Conservation (phyloP, 371 early-diverging fungal genomes). For the Paraphysoderma sedebokerense region DNA sequence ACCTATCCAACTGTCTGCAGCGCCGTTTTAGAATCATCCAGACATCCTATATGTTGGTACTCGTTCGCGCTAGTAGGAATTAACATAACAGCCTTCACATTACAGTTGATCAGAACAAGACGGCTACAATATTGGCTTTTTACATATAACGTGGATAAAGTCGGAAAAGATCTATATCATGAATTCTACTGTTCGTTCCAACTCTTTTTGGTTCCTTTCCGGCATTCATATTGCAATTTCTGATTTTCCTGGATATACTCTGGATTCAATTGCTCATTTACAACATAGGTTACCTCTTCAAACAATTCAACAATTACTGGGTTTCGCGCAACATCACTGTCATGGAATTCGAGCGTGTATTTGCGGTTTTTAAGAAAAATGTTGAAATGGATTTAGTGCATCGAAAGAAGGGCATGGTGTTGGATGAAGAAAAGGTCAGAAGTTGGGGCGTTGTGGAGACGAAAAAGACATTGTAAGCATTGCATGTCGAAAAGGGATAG, state of each 20-base stretch:
- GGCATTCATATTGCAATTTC: neutral
- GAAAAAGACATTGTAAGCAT: too few relatives aligned
- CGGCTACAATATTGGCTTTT: conserved; percentile 46
- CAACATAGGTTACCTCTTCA: conserved; percentile 39
- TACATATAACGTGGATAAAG: conserved; percentile 33
- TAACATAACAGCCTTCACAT: conserved; percentile 50
- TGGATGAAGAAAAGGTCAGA: too few relatives aligned
- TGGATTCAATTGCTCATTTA: neutral
- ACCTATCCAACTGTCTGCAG: conserved; percentile 31
- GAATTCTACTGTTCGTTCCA: conserved; percentile 44
- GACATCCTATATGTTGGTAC: conserved; percentile 33
- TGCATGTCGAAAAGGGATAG: too few relatives aligned
- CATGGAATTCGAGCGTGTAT: conserved; percentile 55
- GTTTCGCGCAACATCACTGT: conserved; percentile 32
- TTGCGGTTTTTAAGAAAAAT: conserved; percentile 31
- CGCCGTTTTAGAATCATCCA: conserved; percentile 30
- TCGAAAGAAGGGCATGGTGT: too few relatives aligned
- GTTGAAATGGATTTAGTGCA: conserved; percentile 23
- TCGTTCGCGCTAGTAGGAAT: conserved; percentile 71
- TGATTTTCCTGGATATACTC: neutral
- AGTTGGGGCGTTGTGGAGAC: too few relatives aligned
- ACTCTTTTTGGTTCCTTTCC: neutral
- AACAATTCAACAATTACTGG: conserved; percentile 50
- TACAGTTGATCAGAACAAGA: conserved; percentile 40
- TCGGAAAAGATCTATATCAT: conserved; percentile 26